Evolutionary conservation across 2,329 filamentous ascomycete species (phyloP).

Genomic region (Meredithiella fracta): DNA sequence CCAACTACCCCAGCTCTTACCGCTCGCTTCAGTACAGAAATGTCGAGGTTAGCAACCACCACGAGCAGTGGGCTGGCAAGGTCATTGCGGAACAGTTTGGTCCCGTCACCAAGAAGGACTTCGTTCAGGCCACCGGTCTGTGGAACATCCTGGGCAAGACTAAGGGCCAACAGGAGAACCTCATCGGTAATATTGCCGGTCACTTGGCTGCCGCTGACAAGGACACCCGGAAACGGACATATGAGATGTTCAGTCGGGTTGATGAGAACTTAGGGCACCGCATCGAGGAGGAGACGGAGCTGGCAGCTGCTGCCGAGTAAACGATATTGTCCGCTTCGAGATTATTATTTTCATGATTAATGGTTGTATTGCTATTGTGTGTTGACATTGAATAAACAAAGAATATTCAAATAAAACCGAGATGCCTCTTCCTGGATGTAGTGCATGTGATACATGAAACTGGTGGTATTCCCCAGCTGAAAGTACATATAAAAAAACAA

Average conservation of each 20-base stretch:
- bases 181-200: constrained; percentile 40
- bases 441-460: too few relatives aligned
- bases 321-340: too few relatives aligned
- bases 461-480: too few relatives aligned
- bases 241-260: constrained; percentile 44
- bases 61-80: constrained; percentile 32
- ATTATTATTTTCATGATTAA: too few relatives aligned
- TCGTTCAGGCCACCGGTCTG: constrained; percentile 30
- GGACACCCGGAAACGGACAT: constrained; percentile 40
- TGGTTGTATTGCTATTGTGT: too few relatives aligned
- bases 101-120: constrained; percentile 33
- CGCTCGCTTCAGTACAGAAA: constrained; percentile 28
- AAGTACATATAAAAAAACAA: neutral
- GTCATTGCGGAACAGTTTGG: constrained; percentile 29
- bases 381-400: too few relatives aligned
- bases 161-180: constrained; percentile 43
- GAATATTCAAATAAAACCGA: too few relatives aligned
- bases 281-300: constrained; percentile 17
- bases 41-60: constrained; percentile 25
- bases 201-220: constrained; percentile 38
- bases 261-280: constrained; percentile 31
- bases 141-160: constrained; percentile 33
- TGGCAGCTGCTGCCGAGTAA: neutral
- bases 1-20: constrained; percentile 39
- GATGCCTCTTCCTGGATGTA: too few relatives aligned